These are phyloP conservation scores for Neurospora sp. DNA, from an alignment of 2,329 filamentous ascomycete species.

Conservation along the genomic window DNA sequence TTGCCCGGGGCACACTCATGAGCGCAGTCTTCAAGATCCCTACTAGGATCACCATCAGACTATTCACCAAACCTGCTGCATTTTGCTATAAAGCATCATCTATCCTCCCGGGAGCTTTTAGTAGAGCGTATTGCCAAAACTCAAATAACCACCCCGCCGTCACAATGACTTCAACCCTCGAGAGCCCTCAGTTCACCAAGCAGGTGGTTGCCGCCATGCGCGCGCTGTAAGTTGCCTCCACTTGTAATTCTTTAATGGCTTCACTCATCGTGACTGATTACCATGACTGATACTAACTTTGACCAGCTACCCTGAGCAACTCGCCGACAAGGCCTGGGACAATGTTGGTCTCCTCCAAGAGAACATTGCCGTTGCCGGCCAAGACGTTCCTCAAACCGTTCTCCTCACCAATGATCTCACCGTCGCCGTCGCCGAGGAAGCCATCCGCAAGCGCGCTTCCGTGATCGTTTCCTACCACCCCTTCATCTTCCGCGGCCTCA, in stretches of 20 bases:
- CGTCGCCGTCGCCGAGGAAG: constrained; percentile 78
- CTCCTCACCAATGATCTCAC: constrained; percentile 80
- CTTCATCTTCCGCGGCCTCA: constrained; percentile 90
- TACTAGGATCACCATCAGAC: neutral
- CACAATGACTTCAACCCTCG: constrained; percentile 15
- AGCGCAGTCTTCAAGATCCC: neutral
- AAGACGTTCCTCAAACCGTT: constrained; percentile 23
- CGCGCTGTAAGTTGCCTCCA: constrained; percentile 50
- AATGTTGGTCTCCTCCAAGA: constrained; percentile 77
- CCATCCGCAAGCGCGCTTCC: constrained; percentile 64
- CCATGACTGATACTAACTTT: neutral
- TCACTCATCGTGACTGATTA: neutral
- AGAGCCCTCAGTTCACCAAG: constrained; percentile 33
- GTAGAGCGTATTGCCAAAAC: neutral
- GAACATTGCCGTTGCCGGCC: constrained; percentile 24
- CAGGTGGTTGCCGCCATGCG: constrained; percentile 71
- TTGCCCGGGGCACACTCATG: neutral
- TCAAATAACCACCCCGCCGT: neutral
- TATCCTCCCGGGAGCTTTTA: neutral
- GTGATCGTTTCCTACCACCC: constrained; percentile 90
- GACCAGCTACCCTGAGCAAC: constrained; percentile 70
- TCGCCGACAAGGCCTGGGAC: constrained; percentile 87
- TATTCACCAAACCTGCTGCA: neutral
- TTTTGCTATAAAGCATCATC: neutral
- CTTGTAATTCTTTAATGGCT: neutral